Conservation (phyloP, 169 alveolate species). For the Pseudocohnilembus persalinus region DNA sequence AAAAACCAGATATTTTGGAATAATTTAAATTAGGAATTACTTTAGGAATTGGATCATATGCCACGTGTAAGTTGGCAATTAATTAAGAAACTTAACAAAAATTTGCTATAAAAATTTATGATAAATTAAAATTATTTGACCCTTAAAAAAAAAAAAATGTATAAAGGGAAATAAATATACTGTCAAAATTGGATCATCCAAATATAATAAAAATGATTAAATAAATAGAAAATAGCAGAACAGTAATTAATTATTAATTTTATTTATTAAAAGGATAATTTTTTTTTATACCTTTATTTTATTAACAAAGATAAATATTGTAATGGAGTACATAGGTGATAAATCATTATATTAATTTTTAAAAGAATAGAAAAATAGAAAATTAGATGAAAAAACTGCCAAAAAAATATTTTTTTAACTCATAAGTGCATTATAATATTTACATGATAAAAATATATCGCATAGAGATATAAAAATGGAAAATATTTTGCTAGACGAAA, state of each 20-base stretch:
- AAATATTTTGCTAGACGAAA: constrained; percentile 61
- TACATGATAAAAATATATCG: constrained; percentile 57
- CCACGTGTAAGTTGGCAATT: constrained; percentile 55
- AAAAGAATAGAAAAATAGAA: constrained; percentile 36
- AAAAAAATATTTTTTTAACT: constrained; percentile 49
- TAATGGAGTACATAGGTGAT: constrained; percentile 49
- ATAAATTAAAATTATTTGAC: constrained; percentile 48
- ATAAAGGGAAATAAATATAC: constrained; percentile 52
- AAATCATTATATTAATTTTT: constrained; percentile 39
- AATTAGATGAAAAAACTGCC: constrained; percentile 50
- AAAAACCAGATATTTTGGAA: too few relatives aligned
- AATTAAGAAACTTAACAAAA: constrained; percentile 41
- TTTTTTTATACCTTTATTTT: neutral
- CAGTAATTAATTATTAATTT: constrained; percentile 12
- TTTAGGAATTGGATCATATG: constrained; percentile 66
- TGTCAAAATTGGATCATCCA: constrained; percentile 50
- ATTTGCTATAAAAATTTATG: constrained; percentile 58
- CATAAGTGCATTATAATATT: constrained; percentile 50
- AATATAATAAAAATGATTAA: constrained; percentile 25
- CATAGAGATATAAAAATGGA: constrained; percentile 83
- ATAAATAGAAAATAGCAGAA: constrained; percentile 18
- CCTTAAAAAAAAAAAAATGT: constrained; percentile 49
- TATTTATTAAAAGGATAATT: neutral
- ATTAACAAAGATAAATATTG: constrained; percentile 26
- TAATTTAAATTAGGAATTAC: constrained; percentile 37